Conservation (phyloP, 306 rosid species). For the Luffa acutangula region DNA sequence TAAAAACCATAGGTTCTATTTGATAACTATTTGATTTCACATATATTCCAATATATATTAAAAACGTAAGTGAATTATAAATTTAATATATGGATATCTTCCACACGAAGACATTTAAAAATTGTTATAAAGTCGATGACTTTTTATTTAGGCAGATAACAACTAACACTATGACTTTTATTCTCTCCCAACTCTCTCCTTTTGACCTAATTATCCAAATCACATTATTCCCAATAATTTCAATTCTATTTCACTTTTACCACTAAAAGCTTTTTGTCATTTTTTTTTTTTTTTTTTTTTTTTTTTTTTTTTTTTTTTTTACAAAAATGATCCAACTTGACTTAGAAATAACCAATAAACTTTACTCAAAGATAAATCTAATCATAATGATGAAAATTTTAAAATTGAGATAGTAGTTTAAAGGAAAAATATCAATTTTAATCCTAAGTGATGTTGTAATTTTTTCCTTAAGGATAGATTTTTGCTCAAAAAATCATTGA, state of each 20-base stretch:
- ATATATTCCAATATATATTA: not conserved
- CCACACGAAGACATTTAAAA: not conserved
- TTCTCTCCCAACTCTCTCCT: not conserved
- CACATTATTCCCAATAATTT: not conserved
- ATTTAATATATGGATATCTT: not conserved
- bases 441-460: no score
- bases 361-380: no score
- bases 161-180: slow-evolving; percentile 13
- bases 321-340: not conserved
- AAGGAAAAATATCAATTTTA: no score
- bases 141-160: slow-evolving; percentile 14
- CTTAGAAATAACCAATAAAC: not conserved
- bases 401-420: no score
- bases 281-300: no score
- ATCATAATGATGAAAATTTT: no score
- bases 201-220: not conserved
- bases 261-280: not conserved
- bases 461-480: no score
- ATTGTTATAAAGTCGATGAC: not conserved
- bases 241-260: not conserved
- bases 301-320: no score
- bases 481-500: no score
- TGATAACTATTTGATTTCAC: no score
- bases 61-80: not conserved
- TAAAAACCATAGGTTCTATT: no score